Conservation (phyloP, 305 asterid species). For the Lippia alba region DNA sequence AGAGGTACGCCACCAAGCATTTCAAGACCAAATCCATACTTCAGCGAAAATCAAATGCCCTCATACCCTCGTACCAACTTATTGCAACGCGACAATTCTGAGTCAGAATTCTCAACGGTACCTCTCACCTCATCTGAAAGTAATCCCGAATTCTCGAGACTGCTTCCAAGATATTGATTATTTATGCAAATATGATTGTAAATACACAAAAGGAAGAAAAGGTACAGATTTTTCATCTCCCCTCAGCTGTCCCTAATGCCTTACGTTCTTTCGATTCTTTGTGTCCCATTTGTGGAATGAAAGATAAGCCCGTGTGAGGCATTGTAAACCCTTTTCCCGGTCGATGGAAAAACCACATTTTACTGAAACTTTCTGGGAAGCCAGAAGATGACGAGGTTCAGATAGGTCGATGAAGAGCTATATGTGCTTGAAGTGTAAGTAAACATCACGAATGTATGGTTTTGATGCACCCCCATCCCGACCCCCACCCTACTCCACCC, state of each 20-base stretch:
- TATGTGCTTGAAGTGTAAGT: constrained; percentile 32
- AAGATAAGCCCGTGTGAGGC: constrained; percentile 28
- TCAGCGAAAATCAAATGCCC: constrained; percentile 44
- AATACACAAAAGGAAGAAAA: constrained; percentile 34
- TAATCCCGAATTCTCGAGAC: constrained; percentile 54
- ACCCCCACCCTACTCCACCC: not conserved
- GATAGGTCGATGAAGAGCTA: constrained; percentile 27
- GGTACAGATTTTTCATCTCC: constrained; percentile 33
- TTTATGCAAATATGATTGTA: constrained; percentile 43
- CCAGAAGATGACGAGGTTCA: constrained; percentile 18
- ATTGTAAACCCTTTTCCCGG: constrained; percentile 1
- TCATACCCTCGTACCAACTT: constrained; percentile 42
- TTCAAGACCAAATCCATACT: constrained; percentile 45
- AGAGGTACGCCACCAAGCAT: constrained; percentile 36
- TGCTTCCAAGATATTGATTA: constrained; percentile 57
- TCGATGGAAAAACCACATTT: not conserved
- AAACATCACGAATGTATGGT: not conserved
- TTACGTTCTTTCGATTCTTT: constrained; percentile 57
- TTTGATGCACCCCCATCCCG: not conserved
- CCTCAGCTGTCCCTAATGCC: constrained; percentile 28
- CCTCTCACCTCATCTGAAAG: constrained; percentile 77
- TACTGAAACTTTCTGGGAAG: constrained; percentile 23
- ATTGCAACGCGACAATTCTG: constrained; percentile 53
- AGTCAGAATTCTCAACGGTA: constrained; percentile 88
- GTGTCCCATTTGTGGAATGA: constrained; percentile 32